Evolutionary conservation across 2,329 filamentous ascomycete species (phyloP).

Genomic region (Ceratocystis cubensis): DNA sequence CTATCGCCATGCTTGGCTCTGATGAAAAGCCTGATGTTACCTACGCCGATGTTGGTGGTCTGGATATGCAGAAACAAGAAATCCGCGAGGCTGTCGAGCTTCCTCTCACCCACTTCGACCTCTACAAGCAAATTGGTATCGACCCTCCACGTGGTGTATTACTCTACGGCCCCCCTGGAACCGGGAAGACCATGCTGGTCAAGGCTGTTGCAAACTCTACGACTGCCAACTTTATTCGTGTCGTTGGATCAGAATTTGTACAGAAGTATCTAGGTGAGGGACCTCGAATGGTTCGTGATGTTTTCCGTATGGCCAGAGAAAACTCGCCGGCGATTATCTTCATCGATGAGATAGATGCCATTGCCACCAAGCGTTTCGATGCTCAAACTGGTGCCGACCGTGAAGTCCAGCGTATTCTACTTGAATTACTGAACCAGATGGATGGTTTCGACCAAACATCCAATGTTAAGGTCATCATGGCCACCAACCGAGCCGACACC

Average conservation of each 20-base stretch:
- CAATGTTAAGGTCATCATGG: constrained; percentile 99
- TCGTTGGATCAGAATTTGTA: constrained; percentile 95
- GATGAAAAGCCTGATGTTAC: constrained; percentile 98
- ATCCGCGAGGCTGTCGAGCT: constrained; percentile 96
- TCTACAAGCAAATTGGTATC: constrained; percentile 98
- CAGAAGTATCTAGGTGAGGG: constrained; percentile 98
- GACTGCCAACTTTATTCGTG: constrained; percentile 94
- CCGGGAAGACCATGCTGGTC: constrained; percentile 93
- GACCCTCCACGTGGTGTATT: constrained; percentile 93
- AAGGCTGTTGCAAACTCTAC: constrained; percentile 98
- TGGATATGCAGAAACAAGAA: constrained; percentile 99
- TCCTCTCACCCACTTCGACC: constrained; percentile 91
- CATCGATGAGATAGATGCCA: constrained; percentile 98
- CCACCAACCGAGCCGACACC: constrained; percentile 94
- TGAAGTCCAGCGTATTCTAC: constrained; percentile 95
- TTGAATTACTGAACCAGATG: constrained; percentile 98
- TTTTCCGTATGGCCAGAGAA: constrained; percentile 97
- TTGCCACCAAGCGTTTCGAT: constrained; percentile 97
- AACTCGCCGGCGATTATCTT: constrained; percentile 98
- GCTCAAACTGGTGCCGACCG: constrained; percentile 95
- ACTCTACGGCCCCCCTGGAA: constrained; percentile 89
- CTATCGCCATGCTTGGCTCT: constrained; percentile 91
- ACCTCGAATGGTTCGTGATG: constrained; percentile 95
- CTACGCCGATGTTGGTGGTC: constrained; percentile 90
- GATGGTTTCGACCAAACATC: constrained; percentile 97